Evolutionary conservation across 495 filamentous ascomycete genomes (phyloP), one percentile per base, ranked within the genome.

Genomic region (Annulohypoxylon bovei): DNA sequence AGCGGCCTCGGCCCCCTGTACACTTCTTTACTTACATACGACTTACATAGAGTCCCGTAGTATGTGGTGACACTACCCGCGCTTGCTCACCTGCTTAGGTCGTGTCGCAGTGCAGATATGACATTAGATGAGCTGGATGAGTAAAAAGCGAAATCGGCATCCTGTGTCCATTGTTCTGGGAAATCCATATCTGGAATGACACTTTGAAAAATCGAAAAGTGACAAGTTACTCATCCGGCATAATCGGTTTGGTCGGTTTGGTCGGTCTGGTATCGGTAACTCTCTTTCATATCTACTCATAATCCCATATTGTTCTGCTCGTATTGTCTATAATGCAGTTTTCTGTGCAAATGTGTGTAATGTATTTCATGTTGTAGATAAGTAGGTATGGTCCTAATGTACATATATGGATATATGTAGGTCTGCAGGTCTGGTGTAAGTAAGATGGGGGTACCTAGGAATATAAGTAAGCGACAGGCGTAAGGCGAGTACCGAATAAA

Each of bases 81-180:
- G 33, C 23, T 50, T 27, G 46, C 23, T 50, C 23, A 28, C 46
- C 57, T 25, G 28, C 40, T 54, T 39, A 47, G 42, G 18, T 27
- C 44, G 33, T 50, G 55, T 67, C 37, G 47, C 59, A 64, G 60
- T 60, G 69, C 64, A 71, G 52, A 71, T 65, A 52, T 50, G 18
- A 65, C 33, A 56, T 16, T 57, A 62, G 37, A 71, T 63, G 27
- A 33, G 25, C 42, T 58, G 23, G 25, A 60, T 56, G 49, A 23
- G 52, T 49, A 57, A 67, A 53, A 61, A 54, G 70, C 64, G 60
- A 72, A 68, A 61, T 68, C 64, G 70, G 70, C 35, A 39, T 72
- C 49, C 16, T 62, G 65, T 68, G 64, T 60, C 64, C 70, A 65
- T 72, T 61, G 47, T 65, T 37, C 46, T 63, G 57, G 52, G 50